Percentiles rank a stretch among this genome's conserved stretches.
Conservation (phyloP, 768 basidiomycete species). For the Leucogyrophana mollusca region DNA sequence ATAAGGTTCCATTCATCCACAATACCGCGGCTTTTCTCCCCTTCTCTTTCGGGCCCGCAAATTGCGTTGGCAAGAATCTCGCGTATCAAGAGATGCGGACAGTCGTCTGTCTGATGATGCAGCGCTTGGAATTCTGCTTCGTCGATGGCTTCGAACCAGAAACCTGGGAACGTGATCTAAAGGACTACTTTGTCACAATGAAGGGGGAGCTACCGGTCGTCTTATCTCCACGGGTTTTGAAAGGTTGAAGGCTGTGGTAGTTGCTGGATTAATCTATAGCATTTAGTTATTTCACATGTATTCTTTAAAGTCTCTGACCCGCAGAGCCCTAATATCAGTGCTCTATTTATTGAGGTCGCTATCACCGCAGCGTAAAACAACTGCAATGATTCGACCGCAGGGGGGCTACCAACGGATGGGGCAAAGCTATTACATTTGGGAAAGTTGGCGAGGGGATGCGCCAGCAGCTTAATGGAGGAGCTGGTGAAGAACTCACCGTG, state of each 20-base stretch:
- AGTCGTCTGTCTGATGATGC: slow-evolving; percentile 36
- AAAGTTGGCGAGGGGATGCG: too few relatives aligned
- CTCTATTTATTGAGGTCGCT: too few relatives aligned
- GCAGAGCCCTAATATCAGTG: too few relatives aligned
- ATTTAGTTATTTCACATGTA: slow-evolving; percentile 20
- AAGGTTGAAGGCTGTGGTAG: slow-evolving; percentile 11
- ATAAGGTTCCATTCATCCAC: slow-evolving; percentile 29
- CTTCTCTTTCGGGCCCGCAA: slow-evolving; percentile 44
- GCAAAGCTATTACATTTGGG: too few relatives aligned
- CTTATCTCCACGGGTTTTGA: slow-evolving; percentile 30
- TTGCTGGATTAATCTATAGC: slow-evolving; percentile 23
- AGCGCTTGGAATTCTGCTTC: slow-evolving; percentile 39
- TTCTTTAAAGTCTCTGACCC: neutral
- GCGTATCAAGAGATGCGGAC: slow-evolving; percentile 43
- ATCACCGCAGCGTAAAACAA: too few relatives aligned
- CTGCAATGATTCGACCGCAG: too few relatives aligned
- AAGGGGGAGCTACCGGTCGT: slow-evolving; percentile 34
- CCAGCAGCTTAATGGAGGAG: too few relatives aligned
- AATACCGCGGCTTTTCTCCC: slow-evolving; percentile 42
- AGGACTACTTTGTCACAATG: slow-evolving; percentile 37
- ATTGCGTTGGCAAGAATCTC: slow-evolving; percentile 44
- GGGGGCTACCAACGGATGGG: too few relatives aligned
- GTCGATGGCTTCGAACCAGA: slow-evolving; percentile 34
- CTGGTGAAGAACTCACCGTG: too few relatives aligned
- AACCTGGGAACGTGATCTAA: slow-evolving; percentile 33